phyloP scores from a whole-genome alignment of 2,329 filamentous ascomycete species.

The Tolypocladium guangdongense region DNA sequence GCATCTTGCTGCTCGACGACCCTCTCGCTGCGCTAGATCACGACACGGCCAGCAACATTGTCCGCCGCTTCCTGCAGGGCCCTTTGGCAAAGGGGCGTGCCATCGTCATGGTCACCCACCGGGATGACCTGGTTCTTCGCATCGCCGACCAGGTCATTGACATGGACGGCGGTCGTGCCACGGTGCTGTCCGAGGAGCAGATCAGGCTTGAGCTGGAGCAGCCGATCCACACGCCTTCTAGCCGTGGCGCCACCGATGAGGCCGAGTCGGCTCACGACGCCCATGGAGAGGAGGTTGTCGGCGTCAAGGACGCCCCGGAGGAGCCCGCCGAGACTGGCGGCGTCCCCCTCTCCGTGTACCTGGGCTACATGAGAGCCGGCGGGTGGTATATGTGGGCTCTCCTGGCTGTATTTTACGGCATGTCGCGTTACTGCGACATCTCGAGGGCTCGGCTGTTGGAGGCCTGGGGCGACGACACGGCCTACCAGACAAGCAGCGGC shows the following conservation, averaged over 20 bases:
- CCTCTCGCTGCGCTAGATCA: constrained; percentile 54
- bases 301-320: constrained; percentile 18
- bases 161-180: constrained; percentile 49
- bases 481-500: not conserved
- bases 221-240: constrained; percentile 20
- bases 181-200: constrained; percentile 34
- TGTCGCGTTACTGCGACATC: constrained; percentile 55
- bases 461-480: constrained; percentile 61
- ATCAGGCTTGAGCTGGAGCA: constrained; percentile 27
- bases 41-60: constrained; percentile 46
- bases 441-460: constrained; percentile 73
- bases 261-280: constrained; percentile 20
- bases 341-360: constrained; percentile 67
- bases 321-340: constrained; percentile 45
- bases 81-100: constrained; percentile 53
- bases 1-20: constrained; percentile 50
- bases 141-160: constrained; percentile 66
- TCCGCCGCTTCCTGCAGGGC: constrained; percentile 51
- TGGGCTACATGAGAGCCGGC: constrained; percentile 76
- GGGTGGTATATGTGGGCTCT: constrained; percentile 61
- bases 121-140: constrained; percentile 65
- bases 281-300: constrained; percentile 10
- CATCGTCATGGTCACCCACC: constrained; percentile 69
- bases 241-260: constrained; percentile 6
- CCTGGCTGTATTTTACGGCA: constrained; percentile 49